Evolutionary conservation across 1,284 basidiomycete species (phyloP).

Genomic region (Malassezia vespertilionis): DNA sequence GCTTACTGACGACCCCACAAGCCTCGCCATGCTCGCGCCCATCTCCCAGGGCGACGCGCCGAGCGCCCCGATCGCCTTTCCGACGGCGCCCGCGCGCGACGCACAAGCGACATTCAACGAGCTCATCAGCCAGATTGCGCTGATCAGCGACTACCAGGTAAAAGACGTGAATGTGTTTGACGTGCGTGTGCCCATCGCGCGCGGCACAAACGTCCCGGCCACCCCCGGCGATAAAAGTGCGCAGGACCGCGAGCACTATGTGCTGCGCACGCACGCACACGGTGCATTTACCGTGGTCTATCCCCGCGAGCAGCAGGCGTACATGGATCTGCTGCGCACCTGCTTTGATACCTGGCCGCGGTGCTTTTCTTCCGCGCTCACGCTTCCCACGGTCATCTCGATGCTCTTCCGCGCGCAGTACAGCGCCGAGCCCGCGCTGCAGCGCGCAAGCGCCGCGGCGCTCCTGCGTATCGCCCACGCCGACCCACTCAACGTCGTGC

Average conservation of each 20-base stretch:
- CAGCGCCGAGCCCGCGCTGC: slow-evolving; percentile 64
- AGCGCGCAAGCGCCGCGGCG: slow-evolving; percentile 60
- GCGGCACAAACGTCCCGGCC: slow-evolving; percentile 5
- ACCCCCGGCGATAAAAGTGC: slow-evolving; percentile 21
- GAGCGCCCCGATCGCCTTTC: slow-evolving; percentile 53
- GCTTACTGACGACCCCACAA: slow-evolving; percentile 21
- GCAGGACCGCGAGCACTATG: slow-evolving; percentile 46
- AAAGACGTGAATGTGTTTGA: slow-evolving; percentile 72
- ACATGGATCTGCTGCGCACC: slow-evolving; percentile 64
- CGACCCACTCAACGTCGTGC: slow-evolving; percentile 56
- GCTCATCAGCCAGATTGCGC: slow-evolving; percentile 58
- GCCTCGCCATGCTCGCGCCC: slow-evolving; percentile 55
- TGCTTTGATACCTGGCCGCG: slow-evolving; percentile 79
- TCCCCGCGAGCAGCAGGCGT: slow-evolving; percentile 53
- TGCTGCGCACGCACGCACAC: slow-evolving; percentile 55
- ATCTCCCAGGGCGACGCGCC: slow-evolving; percentile 55
- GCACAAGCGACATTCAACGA: slow-evolving; percentile 62
- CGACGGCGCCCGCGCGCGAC: slow-evolving; percentile 57
- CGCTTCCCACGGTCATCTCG: slow-evolving; percentile 60
- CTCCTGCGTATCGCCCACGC: slow-evolving; percentile 63
- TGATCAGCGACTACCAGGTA: slow-evolving; percentile 59
- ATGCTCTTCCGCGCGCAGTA: slow-evolving; percentile 70
- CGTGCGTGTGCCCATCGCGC: slow-evolving; percentile 55
- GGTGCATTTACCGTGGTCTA: slow-evolving; percentile 60
- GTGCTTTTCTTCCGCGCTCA: slow-evolving; percentile 53